A percentile compares a stretch with the other conserved stretches of the same genome.
These are phyloP conservation scores for Megacollybia platyphylla DNA, from an alignment of 1,284 basidiomycete species.

Conservation along the genomic window DNA sequence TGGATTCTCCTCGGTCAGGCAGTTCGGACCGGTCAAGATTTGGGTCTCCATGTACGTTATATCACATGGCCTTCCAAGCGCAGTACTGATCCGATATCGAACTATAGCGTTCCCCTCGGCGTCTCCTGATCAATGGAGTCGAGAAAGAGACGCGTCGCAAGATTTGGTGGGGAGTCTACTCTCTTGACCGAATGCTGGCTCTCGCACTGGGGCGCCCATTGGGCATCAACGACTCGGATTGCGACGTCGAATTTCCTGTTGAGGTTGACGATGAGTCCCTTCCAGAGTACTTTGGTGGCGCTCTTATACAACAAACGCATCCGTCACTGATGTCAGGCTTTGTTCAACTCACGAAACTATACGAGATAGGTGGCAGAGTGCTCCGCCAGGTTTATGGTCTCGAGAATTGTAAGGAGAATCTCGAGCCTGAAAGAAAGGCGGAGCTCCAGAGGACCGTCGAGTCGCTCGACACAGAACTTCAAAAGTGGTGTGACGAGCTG, in stretches of 20 bases:
- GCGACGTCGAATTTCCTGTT: slow-evolving; percentile 71
- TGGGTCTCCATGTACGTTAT: slow-evolving; percentile 73
- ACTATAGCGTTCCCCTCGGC: slow-evolving; percentile 64
- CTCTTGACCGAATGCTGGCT: slow-evolving; percentile 81
- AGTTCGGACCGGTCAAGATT: slow-evolving; percentile 75
- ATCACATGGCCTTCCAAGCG: neutral
- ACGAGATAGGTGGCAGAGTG: slow-evolving; percentile 75
- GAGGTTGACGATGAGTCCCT: slow-evolving; percentile 73
- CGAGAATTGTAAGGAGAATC: slow-evolving; percentile 57
- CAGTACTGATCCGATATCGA: neutral
- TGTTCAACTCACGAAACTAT: slow-evolving; percentile 62
- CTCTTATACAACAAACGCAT: slow-evolving; percentile 35
- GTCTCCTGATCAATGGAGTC: slow-evolving; percentile 53
- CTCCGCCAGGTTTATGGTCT: slow-evolving; percentile 71
- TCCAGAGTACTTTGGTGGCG: slow-evolving; percentile 57
- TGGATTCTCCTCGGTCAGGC: slow-evolving; percentile 86
- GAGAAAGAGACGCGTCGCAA: slow-evolving; percentile 82
- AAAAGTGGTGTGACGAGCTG: slow-evolving; percentile 72
- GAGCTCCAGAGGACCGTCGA: slow-evolving; percentile 69
- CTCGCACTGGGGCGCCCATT: slow-evolving; percentile 74
- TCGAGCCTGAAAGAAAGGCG: slow-evolving; percentile 61
- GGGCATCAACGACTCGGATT: slow-evolving; percentile 69
- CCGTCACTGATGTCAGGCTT: slow-evolving; percentile 73
- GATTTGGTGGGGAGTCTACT: slow-evolving; percentile 87
- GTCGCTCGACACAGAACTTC: slow-evolving; percentile 60